Conservation (phyloP, 805 yeast species). For the Ogataea nakhonphanomensis region DNA sequence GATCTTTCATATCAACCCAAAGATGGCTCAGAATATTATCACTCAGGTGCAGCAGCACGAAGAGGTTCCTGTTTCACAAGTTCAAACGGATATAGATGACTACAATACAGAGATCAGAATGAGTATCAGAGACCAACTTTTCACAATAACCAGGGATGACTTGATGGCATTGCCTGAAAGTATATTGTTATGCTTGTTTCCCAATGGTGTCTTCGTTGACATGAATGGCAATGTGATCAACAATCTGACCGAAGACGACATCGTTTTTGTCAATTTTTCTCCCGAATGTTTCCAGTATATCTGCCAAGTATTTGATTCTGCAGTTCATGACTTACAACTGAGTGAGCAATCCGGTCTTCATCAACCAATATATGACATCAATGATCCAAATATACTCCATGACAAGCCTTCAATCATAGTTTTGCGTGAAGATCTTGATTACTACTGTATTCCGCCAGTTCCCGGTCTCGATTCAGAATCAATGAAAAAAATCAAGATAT, state of each 20-base stretch:
- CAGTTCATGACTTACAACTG: constrained; percentile 57
- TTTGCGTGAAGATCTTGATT: constrained; percentile 90
- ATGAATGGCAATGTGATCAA: constrained; percentile 72
- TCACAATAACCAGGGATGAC: constrained; percentile 81
- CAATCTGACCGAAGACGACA: constrained; percentile 73
- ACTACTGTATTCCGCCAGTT: constrained; percentile 79
- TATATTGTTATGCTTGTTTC: constrained; percentile 78
- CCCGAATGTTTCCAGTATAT: constrained; percentile 86
- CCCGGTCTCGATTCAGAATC: constrained; percentile 53
- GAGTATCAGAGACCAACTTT: constrained; percentile 70
- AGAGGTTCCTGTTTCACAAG: constrained; percentile 19
- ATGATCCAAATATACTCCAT: constrained; percentile 61
- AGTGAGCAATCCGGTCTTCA: constrained; percentile 31
- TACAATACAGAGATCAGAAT: constrained; percentile 68
- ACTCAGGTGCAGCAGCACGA: constrained; percentile 60
- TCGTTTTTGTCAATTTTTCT: constrained; percentile 80
- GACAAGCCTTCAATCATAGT: constrained; percentile 89
- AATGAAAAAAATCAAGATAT: constrained; percentile 64
- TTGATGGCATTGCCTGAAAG: constrained; percentile 91
- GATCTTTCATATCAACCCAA: too few species aligned
- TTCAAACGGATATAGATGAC: constrained; percentile 37
- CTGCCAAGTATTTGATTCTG: constrained; percentile 64
- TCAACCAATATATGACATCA: constrained; percentile 29
- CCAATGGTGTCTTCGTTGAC: constrained; percentile 86
- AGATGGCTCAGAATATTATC: constrained; percentile 45